Evolutionary conservation across 257 asterid genomes (phyloP).

Genomic region (Nyctanthes arbortristis): DNA sequence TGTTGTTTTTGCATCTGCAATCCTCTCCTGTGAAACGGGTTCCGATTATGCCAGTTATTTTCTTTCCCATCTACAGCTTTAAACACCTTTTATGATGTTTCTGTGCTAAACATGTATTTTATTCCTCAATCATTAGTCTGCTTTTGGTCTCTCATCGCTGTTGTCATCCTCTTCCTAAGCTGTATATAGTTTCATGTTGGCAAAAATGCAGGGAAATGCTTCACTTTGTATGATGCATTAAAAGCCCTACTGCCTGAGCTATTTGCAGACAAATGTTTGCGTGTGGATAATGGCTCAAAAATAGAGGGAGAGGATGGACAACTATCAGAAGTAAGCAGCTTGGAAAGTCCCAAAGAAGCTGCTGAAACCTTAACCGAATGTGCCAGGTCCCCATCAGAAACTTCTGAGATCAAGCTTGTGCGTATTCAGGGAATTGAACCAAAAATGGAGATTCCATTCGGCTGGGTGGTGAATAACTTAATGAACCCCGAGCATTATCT

Average conservation of each 20-base stretch:
- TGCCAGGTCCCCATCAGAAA: constrained; percentile 35
- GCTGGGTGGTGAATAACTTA: constrained; percentile 92
- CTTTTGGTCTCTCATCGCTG: not conserved
- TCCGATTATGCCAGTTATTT: not conserved
- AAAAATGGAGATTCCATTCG: constrained; percentile 76
- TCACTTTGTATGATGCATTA: constrained; percentile 76
- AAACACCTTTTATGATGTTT: not conserved
- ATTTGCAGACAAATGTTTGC: constrained; percentile 41
- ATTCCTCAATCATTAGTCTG: not conserved
- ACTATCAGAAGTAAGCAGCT: constrained; percentile 43
- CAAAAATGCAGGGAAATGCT: constrained; percentile 62
- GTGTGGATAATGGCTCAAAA: constrained; percentile 10
- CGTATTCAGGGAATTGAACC: constrained; percentile 96
- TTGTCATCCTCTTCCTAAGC: not conserved
- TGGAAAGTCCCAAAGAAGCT: constrained; percentile 34
- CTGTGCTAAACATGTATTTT: not conserved
- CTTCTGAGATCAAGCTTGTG: constrained; percentile 62
- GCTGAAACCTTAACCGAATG: constrained; percentile 31
- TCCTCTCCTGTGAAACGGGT: not conserved
- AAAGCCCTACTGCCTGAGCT: constrained; percentile 68
- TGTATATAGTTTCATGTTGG: not conserved
- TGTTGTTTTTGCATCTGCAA: not conserved
- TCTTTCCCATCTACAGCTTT: not conserved
- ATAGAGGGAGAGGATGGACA: constrained; percentile 47
- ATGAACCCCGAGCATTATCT: constrained; percentile 91